Conservation (phyloP, 495 filamentous ascomycete genomes). For the Aspergillus biplanus region DNA sequence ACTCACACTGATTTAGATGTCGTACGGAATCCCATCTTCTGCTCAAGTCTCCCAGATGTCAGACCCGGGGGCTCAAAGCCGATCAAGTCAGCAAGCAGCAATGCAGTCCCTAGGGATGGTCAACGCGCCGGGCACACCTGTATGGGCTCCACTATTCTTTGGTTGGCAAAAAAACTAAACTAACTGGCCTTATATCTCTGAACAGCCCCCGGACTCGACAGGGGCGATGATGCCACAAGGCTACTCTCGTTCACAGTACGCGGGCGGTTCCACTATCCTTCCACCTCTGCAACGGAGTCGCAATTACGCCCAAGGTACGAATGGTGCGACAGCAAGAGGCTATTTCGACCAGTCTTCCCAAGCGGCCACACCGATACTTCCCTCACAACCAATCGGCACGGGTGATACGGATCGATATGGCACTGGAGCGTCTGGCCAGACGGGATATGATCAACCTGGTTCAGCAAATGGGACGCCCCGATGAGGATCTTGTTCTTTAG, state of each 20-base stretch:
- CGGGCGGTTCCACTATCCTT: constrained; percentile 39
- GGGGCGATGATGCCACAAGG: constrained; percentile 47
- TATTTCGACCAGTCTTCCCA: constrained; percentile 45
- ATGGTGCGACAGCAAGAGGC: constrained; percentile 34
- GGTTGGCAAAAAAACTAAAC: constrained; percentile 27
- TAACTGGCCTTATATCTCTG: constrained; percentile 34
- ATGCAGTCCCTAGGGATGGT: constrained; percentile 48
- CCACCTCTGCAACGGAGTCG: constrained; percentile 46
- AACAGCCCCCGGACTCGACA: constrained; percentile 46
- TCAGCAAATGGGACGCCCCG: constrained; percentile 43
- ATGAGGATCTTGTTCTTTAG: constrained; percentile 23
- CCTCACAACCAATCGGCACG: constrained; percentile 39
- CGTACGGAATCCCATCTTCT: constrained; percentile 39
- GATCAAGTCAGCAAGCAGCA: constrained; percentile 44
- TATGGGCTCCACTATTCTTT: constrained; percentile 40
- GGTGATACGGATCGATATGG: constrained; percentile 43
- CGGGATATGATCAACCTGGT: constrained; percentile 36
- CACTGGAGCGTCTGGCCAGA: constrained; percentile 29
- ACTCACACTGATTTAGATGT: constrained; percentile 35
- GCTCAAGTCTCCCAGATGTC: constrained; percentile 42
- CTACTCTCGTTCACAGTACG: constrained; percentile 42
- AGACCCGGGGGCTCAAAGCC: constrained; percentile 42
- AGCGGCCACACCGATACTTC: constrained; percentile 43
- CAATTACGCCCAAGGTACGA: constrained; percentile 37
- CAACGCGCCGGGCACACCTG: constrained; percentile 49